phyloP scores from a whole-genome alignment of 1,284 basidiomycete species.

The Volvariella volvacea region DNA sequence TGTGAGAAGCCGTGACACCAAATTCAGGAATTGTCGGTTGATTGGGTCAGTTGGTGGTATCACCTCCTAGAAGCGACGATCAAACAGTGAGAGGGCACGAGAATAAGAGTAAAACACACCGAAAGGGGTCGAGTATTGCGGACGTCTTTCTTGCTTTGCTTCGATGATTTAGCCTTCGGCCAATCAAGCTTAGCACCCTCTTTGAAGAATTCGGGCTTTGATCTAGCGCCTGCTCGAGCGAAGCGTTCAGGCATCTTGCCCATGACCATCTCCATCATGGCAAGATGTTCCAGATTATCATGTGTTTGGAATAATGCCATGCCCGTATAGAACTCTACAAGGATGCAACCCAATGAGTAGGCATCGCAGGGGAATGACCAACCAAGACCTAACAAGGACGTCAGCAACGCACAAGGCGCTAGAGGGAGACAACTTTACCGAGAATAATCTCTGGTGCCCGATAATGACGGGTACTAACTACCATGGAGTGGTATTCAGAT shows the following conservation, averaged over 20 bases:
- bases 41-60: constrained; percentile 67
- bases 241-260: constrained; percentile 92
- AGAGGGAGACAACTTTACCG: constrained; percentile 44
- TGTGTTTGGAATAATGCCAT: constrained; percentile 98
- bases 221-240: constrained; percentile 60
- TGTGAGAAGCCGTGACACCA: constrained; percentile 81
- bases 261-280: constrained; percentile 99
- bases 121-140: constrained; percentile 75
- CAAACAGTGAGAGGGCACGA: constrained; percentile 11
- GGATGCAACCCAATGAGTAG: constrained; percentile 97
- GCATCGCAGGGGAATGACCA: constrained; percentile 99
- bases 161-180: constrained; percentile 82
- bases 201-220: constrained; percentile 92
- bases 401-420: constrained; percentile 8
- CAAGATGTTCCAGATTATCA: constrained; percentile 97
- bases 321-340: constrained; percentile 98
- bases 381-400: constrained; percentile 63
- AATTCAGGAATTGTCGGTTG: constrained; percentile 80
- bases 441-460: constrained; percentile 99
- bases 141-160: constrained; percentile 93
- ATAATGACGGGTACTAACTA: constrained; percentile 97
- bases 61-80: constrained; percentile 58
- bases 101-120: constrained; percentile 35
- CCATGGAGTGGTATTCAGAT: constrained; percentile 96
- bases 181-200: constrained; percentile 81